Evolutionary conservation across 352 stramenopile genomes (phyloP).

Genomic region (Phytophthora palmivora): DNA sequence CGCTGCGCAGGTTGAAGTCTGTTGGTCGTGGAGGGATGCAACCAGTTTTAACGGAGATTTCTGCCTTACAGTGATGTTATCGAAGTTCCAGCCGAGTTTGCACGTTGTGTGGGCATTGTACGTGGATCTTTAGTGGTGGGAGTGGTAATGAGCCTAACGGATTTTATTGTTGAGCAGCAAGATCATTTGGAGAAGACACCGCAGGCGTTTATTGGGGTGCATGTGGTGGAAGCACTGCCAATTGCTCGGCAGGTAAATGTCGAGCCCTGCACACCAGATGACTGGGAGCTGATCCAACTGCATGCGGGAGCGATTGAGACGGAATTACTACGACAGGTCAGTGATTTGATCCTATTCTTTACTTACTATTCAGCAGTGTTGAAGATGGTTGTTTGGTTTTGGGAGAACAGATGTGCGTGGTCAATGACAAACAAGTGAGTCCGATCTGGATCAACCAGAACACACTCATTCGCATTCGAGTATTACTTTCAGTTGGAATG

Average conservation of each 20-base stretch:
- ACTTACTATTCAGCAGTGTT: too few relatives aligned
- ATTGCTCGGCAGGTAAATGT: conserved; percentile 81
- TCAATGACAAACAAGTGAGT: conserved; percentile 87
- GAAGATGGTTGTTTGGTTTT: background rate
- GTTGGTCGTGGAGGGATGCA: background rate
- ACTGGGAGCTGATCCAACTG: conserved; percentile 92
- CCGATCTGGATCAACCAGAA: conserved; percentile 87
- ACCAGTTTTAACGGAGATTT: conserved; percentile 2
- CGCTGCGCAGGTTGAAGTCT: conserved; percentile 52
- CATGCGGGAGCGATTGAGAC: conserved; percentile 84
- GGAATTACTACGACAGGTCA: conserved; percentile 85
- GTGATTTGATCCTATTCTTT: too few relatives aligned
- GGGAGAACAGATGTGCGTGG: conserved; percentile 74
- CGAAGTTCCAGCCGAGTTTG: conserved; percentile 86
- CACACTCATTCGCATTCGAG: conserved; percentile 72
- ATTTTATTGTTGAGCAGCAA: conserved; percentile 46
- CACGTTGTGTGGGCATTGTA: conserved; percentile 82
- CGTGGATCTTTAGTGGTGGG: conserved; percentile 13
- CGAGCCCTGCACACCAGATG: conserved; percentile 84
- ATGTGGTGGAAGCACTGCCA: conserved; percentile 75
- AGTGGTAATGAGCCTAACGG: background rate
- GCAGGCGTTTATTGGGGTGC: conserved; percentile 70
- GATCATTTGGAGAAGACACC: conserved; percentile 65
- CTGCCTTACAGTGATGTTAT: conserved; percentile 67
- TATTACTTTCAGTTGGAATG: conserved; percentile 69